Conservation (phyloP, 2,329 filamentous ascomycete genomes). For the Hymenoscyphus occultus region DNA sequence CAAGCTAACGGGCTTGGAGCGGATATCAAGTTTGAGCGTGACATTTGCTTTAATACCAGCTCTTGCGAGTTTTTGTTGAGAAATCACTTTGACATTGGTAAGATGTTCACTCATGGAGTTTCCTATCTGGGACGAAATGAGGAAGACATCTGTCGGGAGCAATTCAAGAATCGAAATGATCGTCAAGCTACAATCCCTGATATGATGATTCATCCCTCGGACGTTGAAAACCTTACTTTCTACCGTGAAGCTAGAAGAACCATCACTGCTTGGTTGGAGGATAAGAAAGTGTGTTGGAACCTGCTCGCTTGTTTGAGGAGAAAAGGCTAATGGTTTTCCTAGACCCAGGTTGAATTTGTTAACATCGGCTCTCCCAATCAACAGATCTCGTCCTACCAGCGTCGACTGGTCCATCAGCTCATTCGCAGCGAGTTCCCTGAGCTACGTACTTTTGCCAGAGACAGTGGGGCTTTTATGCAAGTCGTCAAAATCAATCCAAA, state of each 20-base stretch:
- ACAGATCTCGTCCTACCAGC: constrained; percentile 56
- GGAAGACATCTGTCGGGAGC: constrained; percentile 44
- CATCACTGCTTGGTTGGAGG: constrained; percentile 30
- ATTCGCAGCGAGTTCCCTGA: constrained; percentile 58
- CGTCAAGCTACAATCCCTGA: constrained; percentile 28
- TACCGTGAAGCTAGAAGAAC: constrained; percentile 26
- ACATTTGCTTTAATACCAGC: constrained; percentile 45
- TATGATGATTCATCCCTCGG: constrained; percentile 27
- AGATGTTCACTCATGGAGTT: constrained; percentile 54
- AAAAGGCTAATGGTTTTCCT: background rate
- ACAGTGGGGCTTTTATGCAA: constrained; percentile 34
- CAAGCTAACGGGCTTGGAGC: constrained; percentile 39
- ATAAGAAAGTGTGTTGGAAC: constrained; percentile 21
- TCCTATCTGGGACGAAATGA: constrained; percentile 61
- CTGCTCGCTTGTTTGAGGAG: background rate
- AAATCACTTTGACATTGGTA: constrained; percentile 56
- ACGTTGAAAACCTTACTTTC: constrained; percentile 29
- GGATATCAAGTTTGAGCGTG: constrained; percentile 56
- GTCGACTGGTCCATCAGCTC: constrained; percentile 63
- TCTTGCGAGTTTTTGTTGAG: constrained; percentile 59
- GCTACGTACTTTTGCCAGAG: constrained; percentile 26
- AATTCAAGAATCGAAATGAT: constrained; percentile 33
- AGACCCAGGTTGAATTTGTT: constrained; percentile 39
- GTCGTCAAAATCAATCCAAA: constrained; percentile 28
- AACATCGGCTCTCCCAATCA: constrained; percentile 43